Conservation (phyloP, 108 stramenopile species). For the Cyclotella distinguenda region DNA sequence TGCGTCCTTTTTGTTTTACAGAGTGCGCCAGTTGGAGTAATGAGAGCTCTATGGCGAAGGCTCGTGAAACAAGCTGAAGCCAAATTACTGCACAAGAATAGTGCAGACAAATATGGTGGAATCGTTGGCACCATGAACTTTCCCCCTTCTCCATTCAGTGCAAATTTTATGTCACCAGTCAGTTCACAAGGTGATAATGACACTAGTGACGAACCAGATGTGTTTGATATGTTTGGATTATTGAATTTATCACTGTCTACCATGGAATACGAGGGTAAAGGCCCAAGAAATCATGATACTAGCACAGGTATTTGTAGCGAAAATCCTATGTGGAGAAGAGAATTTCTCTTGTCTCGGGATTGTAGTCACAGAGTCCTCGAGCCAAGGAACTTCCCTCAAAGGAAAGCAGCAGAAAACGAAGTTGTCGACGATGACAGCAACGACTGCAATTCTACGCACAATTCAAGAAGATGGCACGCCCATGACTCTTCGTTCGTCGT, state of each 20-base stretch:
- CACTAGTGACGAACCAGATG: slow-evolving; percentile 49
- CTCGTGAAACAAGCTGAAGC: slow-evolving; percentile 58
- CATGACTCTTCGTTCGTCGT: slow-evolving; percentile 80
- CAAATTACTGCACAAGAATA: slow-evolving; percentile 43
- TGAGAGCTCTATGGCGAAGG: slow-evolving; percentile 80
- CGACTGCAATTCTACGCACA: slow-evolving; percentile 45
- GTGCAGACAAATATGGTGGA: slow-evolving; percentile 58
- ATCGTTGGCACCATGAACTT: slow-evolving; percentile 42
- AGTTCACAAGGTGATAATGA: slow-evolving; percentile 28
- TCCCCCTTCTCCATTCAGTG: slow-evolving; percentile 10
- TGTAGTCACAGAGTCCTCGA: slow-evolving; percentile 19
- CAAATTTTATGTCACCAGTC: slow-evolving; percentile 4
- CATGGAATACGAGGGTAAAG: slow-evolving; percentile 80
- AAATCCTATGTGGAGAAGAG: slow-evolving; percentile 58
- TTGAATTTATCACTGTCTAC: slow-evolving; percentile 74
- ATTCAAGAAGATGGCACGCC: slow-evolving; percentile 75
- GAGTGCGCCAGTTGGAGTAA: slow-evolving; percentile 72
- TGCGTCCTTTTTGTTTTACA: slow-evolving; percentile 79
- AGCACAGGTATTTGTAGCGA: slow-evolving; percentile 28
- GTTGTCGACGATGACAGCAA: slow-evolving; percentile 3
- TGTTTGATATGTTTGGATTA: slow-evolving; percentile 78
- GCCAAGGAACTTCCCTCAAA: slow-evolving; percentile 4
- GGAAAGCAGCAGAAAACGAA: slow-evolving; percentile 5
- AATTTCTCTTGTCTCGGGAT: slow-evolving; percentile 55
- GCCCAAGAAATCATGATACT: slow-evolving; percentile 44